phyloP scores from a whole-genome alignment of 495 filamentous ascomycete species.

The Tetracladium setigerum region DNA sequence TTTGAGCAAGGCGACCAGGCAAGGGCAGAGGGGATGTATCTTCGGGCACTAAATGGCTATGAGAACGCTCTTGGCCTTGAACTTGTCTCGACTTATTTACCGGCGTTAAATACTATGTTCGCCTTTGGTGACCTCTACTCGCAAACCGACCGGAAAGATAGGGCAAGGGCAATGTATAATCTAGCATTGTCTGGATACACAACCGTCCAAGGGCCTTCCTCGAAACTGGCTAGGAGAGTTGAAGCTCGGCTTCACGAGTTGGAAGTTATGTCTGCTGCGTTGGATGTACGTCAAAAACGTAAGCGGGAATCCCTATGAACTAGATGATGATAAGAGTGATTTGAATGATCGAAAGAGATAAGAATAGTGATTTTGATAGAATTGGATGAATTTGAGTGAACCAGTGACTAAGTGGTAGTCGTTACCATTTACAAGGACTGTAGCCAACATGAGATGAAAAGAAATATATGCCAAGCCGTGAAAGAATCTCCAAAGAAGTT shows the following conservation, averaged over 20 bases:
- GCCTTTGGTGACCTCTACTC: conserved; percentile 20
- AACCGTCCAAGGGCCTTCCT: conserved; percentile 21
- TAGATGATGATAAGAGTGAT: too few species aligned
- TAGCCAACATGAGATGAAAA: too few species aligned
- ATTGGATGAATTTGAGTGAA: too few species aligned
- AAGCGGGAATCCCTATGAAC: too few species aligned
- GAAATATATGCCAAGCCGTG: too few species aligned
- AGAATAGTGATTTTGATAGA: too few species aligned
- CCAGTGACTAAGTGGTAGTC: too few species aligned
- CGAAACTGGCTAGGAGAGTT: conserved; percentile 8
- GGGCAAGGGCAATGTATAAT: conserved; percentile 19
- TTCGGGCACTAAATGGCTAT: conserved; percentile 25
- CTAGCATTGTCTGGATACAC: conserved; percentile 22
- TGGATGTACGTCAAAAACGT: too few species aligned
- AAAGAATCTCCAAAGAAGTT: too few species aligned
- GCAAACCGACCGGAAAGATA: conserved; percentile 17
- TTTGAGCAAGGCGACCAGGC: conserved; percentile 20
- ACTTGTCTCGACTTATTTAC: conserved; percentile 17
- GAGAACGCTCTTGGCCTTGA: conserved; percentile 25
- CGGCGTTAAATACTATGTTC: conserved; percentile 20
- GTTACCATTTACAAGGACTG: too few species aligned
- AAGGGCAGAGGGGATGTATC: conserved; percentile 26
- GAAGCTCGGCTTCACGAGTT: conserved; percentile 17
- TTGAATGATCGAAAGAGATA: too few species aligned
- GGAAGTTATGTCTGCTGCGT: conserved; percentile 5